Evolutionary conservation across 495 filamentous ascomycete species (phyloP), one percentile per base, ranked within the genome.

Genomic region (Aspergillus homomorphus): DNA sequence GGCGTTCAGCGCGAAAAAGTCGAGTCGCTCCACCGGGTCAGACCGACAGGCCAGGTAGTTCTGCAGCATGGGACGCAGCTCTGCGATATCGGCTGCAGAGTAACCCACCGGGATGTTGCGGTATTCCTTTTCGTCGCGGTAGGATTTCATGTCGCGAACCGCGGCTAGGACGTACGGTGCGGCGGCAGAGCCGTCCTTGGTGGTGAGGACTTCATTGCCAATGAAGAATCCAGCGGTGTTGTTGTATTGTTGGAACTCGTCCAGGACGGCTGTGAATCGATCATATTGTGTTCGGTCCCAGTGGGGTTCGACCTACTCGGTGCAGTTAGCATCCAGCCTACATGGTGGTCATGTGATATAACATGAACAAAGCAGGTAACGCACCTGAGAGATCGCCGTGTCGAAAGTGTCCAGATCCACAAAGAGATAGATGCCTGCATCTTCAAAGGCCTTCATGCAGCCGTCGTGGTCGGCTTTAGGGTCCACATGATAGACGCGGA

Each of bases 401-500:
- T 80, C 76, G 66, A 94, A 93, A 41, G 88, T 92, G 65, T 95
- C 91, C 59, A 96, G 77, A 72, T 96, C 91, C 26, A 94, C 80
- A 64, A 90, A 85, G 46, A 89, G 66, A 65, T 95, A 92, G 66
- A 96, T 94, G 24, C 91, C 88, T 22, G 80, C 83, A 62, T 86
- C 78, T 19, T 79, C 81, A 68, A 91, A 84, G 15, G 80, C 84
- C 14, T 70, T 74, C 87, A 91, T 89, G 71, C 87, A 90, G 26
- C 80, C 87, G 56, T 80, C 88, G 71, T 96, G 91, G 63, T 93
- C 78, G 24, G 65, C 81, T 18, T 67, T 66, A 3, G 89, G 68
- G 62, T 93, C 87, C 54, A 95, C 91, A 67, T 95, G 91, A 72
- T 96, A 96, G 45, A 95, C 89, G 45, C 91, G 89, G 66, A 96